Evolutionary conservation across 208 protist species (phyloP), one percentile per base, ranked within the genome.

Genomic region (Acanthamoeba pearcei): DNA sequence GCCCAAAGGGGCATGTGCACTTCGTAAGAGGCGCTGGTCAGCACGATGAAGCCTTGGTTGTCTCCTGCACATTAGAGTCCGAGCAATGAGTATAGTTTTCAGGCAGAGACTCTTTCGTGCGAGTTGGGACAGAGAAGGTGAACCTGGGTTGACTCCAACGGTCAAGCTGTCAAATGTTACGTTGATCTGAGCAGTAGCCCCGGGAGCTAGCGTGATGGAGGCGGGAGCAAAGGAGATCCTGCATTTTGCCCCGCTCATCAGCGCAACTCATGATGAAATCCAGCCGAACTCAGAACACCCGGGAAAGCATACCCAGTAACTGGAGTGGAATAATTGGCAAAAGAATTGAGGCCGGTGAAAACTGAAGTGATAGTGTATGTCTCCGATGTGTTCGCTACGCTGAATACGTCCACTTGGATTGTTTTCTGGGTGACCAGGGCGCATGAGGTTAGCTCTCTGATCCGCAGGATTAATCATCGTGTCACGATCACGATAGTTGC

Each of bases 121-220:
- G 46, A n/a, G 13, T 27, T 27, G 35, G 13, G 74, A 10, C 15
- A 13, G 13, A 24, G 19, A 32, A 72, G 64, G 24, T 13, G 12
- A 15, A 82, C 74, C 74, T 29, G 24, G 1, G 74, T 9, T 53
- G 35, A 82, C 15, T 82, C 35, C 42, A 82, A 22, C 29, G 35
- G 74, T 1, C 29, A 32, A 82, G 38, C 74, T 82, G 74, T 82
- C 74, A 27, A 82, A 82, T 22, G 74, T 82, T 6, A 82, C 74
- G 5, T 27, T 51, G 42, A 82, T 32, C 74, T 9, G 10, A 53
- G 74, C 74, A 2, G 8, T 22, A 49, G 74, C 74, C 6, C 74
- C 9, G 13, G 74, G 38, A 53, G 74, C 74, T 6, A 82, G 74
- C 3, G 15, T n/a, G 42, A 82, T 82, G 24, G 24, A 49, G 35